These are phyloP conservation scores for Stereum hirsutum DNA, from an alignment of 1,284 basidiomycete species.

Conservation along the genomic window DNA sequence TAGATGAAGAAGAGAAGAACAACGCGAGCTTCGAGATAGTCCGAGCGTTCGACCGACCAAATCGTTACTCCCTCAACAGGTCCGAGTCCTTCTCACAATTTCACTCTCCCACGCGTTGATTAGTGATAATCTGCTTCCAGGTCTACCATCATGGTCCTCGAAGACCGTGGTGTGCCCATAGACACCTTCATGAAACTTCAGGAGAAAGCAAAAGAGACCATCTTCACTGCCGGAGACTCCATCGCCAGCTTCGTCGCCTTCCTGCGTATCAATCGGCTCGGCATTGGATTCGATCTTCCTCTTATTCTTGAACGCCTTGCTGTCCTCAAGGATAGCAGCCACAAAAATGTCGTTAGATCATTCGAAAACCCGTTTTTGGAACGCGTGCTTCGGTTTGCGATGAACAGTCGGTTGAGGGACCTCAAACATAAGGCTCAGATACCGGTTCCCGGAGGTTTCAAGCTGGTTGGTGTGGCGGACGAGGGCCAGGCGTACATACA, in stretches of 20 bases:
- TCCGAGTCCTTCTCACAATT: slow-evolving; percentile 16
- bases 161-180: slow-evolving; percentile 35
- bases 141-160: slow-evolving; percentile 14
- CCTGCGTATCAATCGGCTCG: slow-evolving; percentile 39
- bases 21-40: slow-evolving; percentile 58
- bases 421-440: slow-evolving; percentile 68
- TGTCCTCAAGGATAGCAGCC: slow-evolving; percentile 33
- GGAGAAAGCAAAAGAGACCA: slow-evolving; percentile 34
- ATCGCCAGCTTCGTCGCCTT: slow-evolving; percentile 31
- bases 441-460: slow-evolving; percentile 50
- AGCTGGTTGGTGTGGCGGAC: slow-evolving; percentile 68
- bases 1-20: slow-evolving; percentile 24
- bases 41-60: slow-evolving; percentile 41
- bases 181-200: slow-evolving; percentile 48
- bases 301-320: slow-evolving; percentile 38
- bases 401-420: slow-evolving; percentile 22
- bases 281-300: slow-evolving; percentile 35
- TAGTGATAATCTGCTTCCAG: slow-evolving; percentile 4
- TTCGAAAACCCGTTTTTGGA: slow-evolving; percentile 48
- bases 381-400: slow-evolving; percentile 27
- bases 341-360: slow-evolving; percentile 14
- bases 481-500: slow-evolving; percentile 51
- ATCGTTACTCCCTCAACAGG: slow-evolving; percentile 52
- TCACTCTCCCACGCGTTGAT: neutral
- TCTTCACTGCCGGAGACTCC: slow-evolving; percentile 41